Percentiles rank a stretch among this genome's conserved stretches.
Evolutionary conservation across 148 eudicot species (phyloP).

Genomic region (Vaccinium vitisidaea): DNA sequence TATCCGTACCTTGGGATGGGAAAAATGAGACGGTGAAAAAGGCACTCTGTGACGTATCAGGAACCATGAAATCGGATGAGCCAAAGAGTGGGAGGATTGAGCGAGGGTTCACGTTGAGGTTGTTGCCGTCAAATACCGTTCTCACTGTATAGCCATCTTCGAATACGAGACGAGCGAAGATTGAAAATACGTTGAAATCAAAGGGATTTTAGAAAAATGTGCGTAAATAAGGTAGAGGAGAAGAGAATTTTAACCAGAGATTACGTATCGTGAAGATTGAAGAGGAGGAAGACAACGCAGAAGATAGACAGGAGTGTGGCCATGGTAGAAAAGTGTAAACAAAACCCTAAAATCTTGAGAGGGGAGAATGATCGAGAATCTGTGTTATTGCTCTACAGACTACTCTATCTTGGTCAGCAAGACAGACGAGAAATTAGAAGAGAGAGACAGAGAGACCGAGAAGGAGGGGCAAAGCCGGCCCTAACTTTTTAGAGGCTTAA

Average conservation of each 20-base stretch:
- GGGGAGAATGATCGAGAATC: too few species aligned
- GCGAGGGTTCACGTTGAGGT: constrained; percentile 43
- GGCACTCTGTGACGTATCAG: constrained; percentile 47
- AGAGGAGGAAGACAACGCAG: background rate
- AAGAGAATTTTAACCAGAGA: background rate
- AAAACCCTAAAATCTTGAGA: too few species aligned
- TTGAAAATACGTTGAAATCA: constrained; percentile 16
- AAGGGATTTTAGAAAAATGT: background rate
- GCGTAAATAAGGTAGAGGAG: background rate
- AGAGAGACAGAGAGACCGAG: too few species aligned
- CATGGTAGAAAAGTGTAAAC: background rate
- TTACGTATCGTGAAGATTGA: background rate
- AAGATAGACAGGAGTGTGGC: background rate
- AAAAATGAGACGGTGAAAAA: constrained; percentile 50
- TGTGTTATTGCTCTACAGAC: too few species aligned
- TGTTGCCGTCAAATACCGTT: constrained; percentile 62
- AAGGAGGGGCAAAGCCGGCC: too few species aligned
- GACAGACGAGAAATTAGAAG: too few species aligned
- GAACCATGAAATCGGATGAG: constrained; percentile 47
- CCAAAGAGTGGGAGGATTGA: constrained; percentile 28
- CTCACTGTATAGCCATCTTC: constrained; percentile 79
- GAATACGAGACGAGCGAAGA: constrained; percentile 29
- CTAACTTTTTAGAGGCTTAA: too few species aligned
- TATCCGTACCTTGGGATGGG: constrained; percentile 35
- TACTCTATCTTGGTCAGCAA: too few species aligned